phyloP scores from a whole-genome alignment of 192 early-diverging fungal genomes.

The Umbelopsis isabellina region DNA sequence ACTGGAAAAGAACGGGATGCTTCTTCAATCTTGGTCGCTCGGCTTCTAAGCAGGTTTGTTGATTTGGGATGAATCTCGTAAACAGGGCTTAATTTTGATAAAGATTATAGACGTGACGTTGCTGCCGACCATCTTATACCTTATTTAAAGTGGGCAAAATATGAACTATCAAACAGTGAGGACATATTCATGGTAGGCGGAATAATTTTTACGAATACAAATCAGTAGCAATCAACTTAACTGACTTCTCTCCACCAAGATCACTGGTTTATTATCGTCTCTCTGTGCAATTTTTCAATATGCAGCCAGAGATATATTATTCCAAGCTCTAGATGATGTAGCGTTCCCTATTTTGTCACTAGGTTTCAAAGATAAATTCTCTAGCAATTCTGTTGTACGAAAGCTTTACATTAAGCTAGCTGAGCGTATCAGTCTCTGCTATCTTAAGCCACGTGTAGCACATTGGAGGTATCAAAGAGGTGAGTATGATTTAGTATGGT shows the following conservation, averaged over 20 bases:
- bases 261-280: conserved; percentile 63
- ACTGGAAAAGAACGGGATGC: conserved; percentile 90
- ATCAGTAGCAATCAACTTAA: no score
- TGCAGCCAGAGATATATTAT: conserved; percentile 64
- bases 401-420: conserved; percentile 84
- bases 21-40: conserved; percentile 78
- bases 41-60: conserved; percentile 75
- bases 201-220: neutral
- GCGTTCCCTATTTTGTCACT: conserved; percentile 46
- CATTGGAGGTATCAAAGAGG: conserved; percentile 76
- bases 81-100: neutral
- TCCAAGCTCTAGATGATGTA: conserved; percentile 53
- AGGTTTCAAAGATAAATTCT: conserved; percentile 53
- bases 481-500: neutral
- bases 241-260: conserved; percentile 20
- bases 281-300: conserved; percentile 73
- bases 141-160: conserved; percentile 75
- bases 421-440: conserved; percentile 83
- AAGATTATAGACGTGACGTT: conserved; percentile 64
- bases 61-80: neutral
- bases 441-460: conserved; percentile 70
- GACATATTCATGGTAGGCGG: conserved; percentile 58
- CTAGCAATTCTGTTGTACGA: conserved; percentile 73
- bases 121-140: conserved; percentile 55
- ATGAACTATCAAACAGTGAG: conserved; percentile 29